Percentiles rank a stretch among this genome's conserved stretches.
Evolutionary conservation across 2,329 filamentous ascomycete genomes (phyloP).

Genomic region (Fusarium napiforme): DNA sequence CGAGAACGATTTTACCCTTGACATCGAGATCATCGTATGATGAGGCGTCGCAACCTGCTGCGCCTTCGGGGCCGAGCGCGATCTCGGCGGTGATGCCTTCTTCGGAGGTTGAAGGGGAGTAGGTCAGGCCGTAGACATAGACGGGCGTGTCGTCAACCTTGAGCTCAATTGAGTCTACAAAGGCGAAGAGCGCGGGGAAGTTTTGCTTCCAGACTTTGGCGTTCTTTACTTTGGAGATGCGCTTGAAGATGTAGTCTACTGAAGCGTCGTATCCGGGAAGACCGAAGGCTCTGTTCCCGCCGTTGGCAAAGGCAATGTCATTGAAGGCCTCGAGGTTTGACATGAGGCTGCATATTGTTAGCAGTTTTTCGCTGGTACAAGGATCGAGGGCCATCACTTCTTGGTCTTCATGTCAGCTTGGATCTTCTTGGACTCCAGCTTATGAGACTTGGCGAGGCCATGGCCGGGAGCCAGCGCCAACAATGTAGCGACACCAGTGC

Average conservation of each 20-base stretch:
- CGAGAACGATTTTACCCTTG: slow-evolving; percentile 42
- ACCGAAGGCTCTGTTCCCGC: slow-evolving; percentile 65
- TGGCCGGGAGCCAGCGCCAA: slow-evolving; percentile 16
- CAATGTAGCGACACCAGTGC: slow-evolving; percentile 7
- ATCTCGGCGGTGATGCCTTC: slow-evolving; percentile 38
- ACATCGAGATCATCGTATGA: slow-evolving; percentile 38
- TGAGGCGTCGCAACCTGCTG: slow-evolving; percentile 35
- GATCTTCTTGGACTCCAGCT: slow-evolving; percentile 29
- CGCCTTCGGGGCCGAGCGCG: slow-evolving; percentile 33
- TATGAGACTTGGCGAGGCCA: slow-evolving; percentile 13
- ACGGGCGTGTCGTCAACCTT: slow-evolving; percentile 42
- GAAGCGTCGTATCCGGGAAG: slow-evolving; percentile 61
- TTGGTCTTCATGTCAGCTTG: slow-evolving; percentile 32
- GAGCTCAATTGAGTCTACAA: slow-evolving; percentile 52
- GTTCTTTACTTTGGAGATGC: slow-evolving; percentile 53
- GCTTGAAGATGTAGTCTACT: slow-evolving; percentile 60
- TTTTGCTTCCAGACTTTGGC: slow-evolving; percentile 58
- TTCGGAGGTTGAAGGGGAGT: slow-evolving; percentile 29
- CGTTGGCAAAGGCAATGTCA: slow-evolving; percentile 49
- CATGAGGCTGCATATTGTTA: slow-evolving; percentile 16
- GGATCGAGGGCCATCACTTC: not conserved
- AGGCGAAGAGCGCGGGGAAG: slow-evolving; percentile 61
- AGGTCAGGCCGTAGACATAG: slow-evolving; percentile 37
- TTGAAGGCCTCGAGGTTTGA: slow-evolving; percentile 27
- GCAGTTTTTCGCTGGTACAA: accelerated